Conservation (phyloP, 768 basidiomycete species). For the Phallus indusiatus region DNA sequence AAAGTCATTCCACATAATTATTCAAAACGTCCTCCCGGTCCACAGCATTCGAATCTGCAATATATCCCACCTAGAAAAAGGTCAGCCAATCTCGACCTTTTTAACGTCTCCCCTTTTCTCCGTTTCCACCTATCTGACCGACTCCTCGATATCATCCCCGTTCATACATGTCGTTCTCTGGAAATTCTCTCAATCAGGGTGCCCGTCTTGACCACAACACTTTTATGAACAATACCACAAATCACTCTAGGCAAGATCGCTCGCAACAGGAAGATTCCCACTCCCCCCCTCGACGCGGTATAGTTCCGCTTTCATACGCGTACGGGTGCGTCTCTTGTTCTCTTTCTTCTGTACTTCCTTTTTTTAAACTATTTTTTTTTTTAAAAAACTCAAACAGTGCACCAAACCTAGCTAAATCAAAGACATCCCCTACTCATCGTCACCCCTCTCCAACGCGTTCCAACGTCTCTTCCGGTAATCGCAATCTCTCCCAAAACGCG, state of each 20-base stretch:
- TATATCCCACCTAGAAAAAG: background rate
- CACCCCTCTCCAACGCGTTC: constrained; percentile 9
- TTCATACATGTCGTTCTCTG: constrained; percentile 71
- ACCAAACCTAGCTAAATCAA: constrained; percentile 4
- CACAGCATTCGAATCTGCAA: background rate
- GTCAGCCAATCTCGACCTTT: background rate
- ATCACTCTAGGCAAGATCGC: constrained; percentile 22
- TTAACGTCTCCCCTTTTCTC: background rate
- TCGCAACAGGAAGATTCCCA: constrained; percentile 24
- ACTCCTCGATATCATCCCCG: background rate
- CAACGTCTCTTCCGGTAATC: constrained; percentile 24
- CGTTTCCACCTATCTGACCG: background rate
- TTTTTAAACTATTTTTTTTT: constrained; percentile 16
- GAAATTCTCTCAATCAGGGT: constrained; percentile 76
- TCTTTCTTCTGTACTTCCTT: constrained; percentile 15
- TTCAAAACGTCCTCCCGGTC: too few relatives aligned
- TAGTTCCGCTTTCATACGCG: constrained; percentile 53
- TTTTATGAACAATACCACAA: constrained; percentile 51
- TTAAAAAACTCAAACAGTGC: constrained; percentile 38
- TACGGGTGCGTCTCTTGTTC: constrained; percentile 47
- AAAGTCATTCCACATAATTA: too few relatives aligned
- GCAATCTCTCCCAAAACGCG: constrained; percentile 26
- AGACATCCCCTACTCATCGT: constrained; percentile 6
- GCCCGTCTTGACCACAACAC: constrained; percentile 76
- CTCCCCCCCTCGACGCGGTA: constrained; percentile 22